Evolutionary conservation across 345 rosid genomes (phyloP).

Genomic region (Gossypium sturtianum): DNA sequence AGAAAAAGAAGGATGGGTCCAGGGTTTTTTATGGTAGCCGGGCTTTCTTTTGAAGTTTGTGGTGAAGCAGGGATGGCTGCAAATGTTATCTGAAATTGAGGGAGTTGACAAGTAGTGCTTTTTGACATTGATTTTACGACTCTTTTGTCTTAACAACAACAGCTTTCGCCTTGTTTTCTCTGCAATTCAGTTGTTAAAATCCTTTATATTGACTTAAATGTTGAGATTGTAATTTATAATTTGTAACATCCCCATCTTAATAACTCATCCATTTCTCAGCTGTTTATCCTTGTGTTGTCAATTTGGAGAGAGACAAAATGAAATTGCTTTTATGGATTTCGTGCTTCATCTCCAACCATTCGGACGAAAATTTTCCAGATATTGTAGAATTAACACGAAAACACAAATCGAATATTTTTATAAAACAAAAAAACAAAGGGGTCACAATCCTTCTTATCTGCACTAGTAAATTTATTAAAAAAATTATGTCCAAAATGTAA

Average conservation of each 20-base stretch:
- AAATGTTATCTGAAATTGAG: not conserved
- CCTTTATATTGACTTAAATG: not conserved
- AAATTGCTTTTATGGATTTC: not conserved
- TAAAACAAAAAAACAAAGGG: too few species aligned
- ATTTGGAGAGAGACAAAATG: not conserved
- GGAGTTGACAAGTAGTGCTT: not conserved
- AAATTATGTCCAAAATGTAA: too few species aligned
- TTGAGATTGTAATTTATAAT: not conserved
- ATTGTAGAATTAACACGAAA: not conserved
- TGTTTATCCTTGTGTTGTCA: not conserved
- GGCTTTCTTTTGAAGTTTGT: constrained; percentile 66
- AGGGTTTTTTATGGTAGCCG: constrained; percentile 93
- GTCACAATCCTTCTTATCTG: too few species aligned
- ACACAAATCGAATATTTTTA: too few species aligned
- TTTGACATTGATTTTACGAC: not conserved
- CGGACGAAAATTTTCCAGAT: not conserved
- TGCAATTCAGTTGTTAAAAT: not conserved
- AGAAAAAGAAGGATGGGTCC: constrained; percentile 78
- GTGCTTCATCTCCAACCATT: not conserved
- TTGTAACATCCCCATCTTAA: constrained; percentile 3
- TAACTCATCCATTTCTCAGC: not conserved
- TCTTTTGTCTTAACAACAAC: not conserved
- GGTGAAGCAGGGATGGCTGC: not conserved
- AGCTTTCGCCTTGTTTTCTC: not conserved
- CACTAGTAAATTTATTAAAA: too few species aligned